phyloP scores from a whole-genome alignment of 2,329 filamentous ascomycete species.

The Nigrospora osmanthi region DNA sequence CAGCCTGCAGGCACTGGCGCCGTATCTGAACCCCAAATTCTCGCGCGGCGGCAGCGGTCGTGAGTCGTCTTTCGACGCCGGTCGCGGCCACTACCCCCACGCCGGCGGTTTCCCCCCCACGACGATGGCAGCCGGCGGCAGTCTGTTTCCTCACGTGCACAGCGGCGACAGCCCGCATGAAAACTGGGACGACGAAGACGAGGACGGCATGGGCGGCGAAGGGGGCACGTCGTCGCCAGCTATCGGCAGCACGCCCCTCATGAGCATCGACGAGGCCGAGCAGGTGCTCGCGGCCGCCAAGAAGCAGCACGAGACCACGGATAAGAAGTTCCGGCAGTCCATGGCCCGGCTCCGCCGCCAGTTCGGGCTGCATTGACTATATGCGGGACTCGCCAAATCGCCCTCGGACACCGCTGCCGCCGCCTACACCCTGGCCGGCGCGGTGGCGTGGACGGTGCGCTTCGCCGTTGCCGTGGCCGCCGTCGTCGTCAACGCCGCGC shows the following conservation, averaged over 20 bases:
- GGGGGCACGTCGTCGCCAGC: constrained; percentile 19
- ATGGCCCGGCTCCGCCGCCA: constrained; percentile 19
- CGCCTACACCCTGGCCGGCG: background rate
- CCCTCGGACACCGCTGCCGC: background rate
- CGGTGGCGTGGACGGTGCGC: background rate
- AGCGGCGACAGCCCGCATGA: constrained; percentile 13
- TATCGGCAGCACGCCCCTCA: constrained; percentile 43
- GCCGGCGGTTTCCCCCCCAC: background rate
- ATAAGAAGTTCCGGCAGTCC: constrained; percentile 23
- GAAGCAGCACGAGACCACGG: constrained; percentile 23
- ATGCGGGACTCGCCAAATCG: background rate
- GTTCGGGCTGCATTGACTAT: constrained; percentile 7
- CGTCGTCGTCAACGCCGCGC: background rate
- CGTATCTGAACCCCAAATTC: constrained; percentile 18
- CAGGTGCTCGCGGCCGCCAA: constrained; percentile 32
- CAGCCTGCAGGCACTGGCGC: constrained; percentile 39
- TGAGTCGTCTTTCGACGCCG: constrained; percentile 8
- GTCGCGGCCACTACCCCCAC: constrained; percentile 13
- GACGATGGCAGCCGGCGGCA: background rate
- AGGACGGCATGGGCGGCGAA: constrained; percentile 6
- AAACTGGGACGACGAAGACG: constrained; percentile 21
- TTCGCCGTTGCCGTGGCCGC: background rate
- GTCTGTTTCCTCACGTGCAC: background rate
- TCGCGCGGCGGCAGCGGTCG: constrained; percentile 8
- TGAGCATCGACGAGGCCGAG: constrained; percentile 59